Conservation (phyloP, 768 basidiomycete genomes). For the Hydnum rufescens region DNA sequence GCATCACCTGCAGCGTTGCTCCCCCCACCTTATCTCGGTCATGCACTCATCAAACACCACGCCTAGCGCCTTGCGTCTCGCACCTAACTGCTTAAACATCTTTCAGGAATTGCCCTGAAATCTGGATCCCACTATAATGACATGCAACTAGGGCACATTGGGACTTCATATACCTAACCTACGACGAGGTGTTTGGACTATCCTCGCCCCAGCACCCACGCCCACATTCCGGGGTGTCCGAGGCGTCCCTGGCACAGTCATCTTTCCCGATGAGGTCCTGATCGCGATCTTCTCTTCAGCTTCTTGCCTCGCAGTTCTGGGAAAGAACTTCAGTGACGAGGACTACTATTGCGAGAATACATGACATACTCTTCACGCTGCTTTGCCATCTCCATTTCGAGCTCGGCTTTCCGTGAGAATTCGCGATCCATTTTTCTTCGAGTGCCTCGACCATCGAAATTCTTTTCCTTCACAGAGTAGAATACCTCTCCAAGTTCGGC, state of each 20-base stretch:
- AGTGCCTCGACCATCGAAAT: constrained; percentile 70
- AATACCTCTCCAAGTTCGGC: constrained; percentile 92
- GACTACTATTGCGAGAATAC: background rate
- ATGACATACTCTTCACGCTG: constrained; percentile 18
- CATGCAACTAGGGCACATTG: too few relatives aligned
- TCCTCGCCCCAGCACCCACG: constrained; percentile 25
- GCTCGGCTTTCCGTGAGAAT: constrained; percentile 77
- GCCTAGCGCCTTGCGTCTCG: too few relatives aligned
- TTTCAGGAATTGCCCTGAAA: too few relatives aligned
- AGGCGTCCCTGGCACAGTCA: constrained; percentile 71
- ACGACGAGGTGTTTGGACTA: constrained; percentile 58
- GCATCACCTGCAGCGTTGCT: too few relatives aligned
- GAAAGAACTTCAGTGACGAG: background rate
- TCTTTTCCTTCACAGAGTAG: constrained; percentile 95
- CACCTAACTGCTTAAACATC: too few relatives aligned
- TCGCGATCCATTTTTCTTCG: constrained; percentile 66
- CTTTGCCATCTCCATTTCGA: constrained; percentile 79
- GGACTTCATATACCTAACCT: constrained; percentile 47
- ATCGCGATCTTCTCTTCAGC: constrained; percentile 24
- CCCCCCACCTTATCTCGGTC: too few relatives aligned
- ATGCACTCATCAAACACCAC: too few relatives aligned
- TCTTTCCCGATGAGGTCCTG: constrained; percentile 44
- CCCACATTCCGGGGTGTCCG: constrained; percentile 30
- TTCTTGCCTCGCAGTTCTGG: background rate
- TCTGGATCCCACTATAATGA: too few relatives aligned